Evolutionary conservation across 306 rosid genomes (phyloP).

Genomic region (Rubus parviflorus): DNA sequence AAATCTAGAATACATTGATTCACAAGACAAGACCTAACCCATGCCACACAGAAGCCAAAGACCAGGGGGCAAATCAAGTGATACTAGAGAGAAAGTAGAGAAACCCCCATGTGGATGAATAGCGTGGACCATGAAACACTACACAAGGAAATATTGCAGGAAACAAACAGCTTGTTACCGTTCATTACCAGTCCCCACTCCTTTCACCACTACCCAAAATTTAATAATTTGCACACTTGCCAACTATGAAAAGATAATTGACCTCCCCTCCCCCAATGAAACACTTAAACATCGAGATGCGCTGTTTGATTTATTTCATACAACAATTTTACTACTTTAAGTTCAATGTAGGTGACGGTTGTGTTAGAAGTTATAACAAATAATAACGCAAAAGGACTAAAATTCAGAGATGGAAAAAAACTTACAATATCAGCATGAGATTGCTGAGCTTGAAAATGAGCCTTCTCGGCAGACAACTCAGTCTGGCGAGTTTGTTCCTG

Average conservation of each 20-base stretch:
- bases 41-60: neutral
- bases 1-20: neutral
- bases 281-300: too few species aligned
- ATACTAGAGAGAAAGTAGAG: neutral
- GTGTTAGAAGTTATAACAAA: neutral
- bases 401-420: conserved; percentile 6
- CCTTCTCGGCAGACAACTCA: conserved; percentile 79
- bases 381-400: neutral
- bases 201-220: neutral
- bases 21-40: neutral
- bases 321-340: too few species aligned
- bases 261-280: neutral
- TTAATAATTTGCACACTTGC: neutral
- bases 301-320: neutral
- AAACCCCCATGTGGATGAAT: neutral
- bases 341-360: neutral
- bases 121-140: neutral
- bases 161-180: too few species aligned
- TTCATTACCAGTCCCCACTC: neutral
- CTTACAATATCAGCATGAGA: conserved; percentile 74
- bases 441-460: conserved; percentile 67
- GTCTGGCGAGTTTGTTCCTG: conserved; percentile 82
- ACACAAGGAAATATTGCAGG: neutral
- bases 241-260: neutral
- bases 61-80: neutral